Conservation (phyloP, 179 eudicot species). For the Beta corolliflora region DNA sequence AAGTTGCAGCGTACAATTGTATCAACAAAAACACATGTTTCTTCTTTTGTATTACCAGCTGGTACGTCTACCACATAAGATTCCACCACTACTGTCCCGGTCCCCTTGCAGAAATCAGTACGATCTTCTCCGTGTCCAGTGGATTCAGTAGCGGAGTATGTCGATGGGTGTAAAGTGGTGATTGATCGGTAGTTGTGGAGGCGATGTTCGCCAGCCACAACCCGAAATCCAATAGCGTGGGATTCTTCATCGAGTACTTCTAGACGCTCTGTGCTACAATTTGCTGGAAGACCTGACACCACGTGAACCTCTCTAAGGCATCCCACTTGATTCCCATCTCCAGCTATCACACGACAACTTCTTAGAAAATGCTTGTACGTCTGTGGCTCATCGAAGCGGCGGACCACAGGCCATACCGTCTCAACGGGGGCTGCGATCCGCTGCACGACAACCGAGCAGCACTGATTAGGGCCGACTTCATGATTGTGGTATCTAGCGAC, state of each 20-base stretch:
- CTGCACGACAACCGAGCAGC: conserved; percentile 38
- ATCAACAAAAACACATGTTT: conserved; percentile 46
- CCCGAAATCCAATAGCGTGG: conserved; percentile 32
- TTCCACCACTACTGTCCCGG: conserved; percentile 42
- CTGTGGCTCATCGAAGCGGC: conserved; percentile 46
- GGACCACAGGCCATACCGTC: conserved; percentile 35
- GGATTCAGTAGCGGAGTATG: not conserved
- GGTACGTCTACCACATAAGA: conserved; percentile 46
- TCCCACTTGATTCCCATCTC: conserved; percentile 32
- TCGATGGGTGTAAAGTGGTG: conserved; percentile 38
- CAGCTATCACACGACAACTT: conserved; percentile 35
- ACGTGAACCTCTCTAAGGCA: conserved; percentile 35
- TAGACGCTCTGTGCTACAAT: conserved; percentile 38
- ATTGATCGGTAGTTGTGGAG: conserved; percentile 39
- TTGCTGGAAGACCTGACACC: conserved; percentile 44
- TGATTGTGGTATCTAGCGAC: conserved; percentile 38
- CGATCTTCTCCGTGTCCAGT: too few relatives aligned
- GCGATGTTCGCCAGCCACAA: conserved; percentile 41
- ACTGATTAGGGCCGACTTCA: conserved; percentile 31
- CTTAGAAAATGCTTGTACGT: conserved; percentile 41
- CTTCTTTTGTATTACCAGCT: conserved; percentile 39
- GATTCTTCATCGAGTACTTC: conserved; percentile 37
- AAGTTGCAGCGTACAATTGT: conserved; percentile 42
- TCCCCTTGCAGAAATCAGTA: too few relatives aligned
- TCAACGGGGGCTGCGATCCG: conserved; percentile 37